Evolutionary conservation across 768 basidiomycete genomes (phyloP).

Genomic region (Hemileccinum rubropunctum): DNA sequence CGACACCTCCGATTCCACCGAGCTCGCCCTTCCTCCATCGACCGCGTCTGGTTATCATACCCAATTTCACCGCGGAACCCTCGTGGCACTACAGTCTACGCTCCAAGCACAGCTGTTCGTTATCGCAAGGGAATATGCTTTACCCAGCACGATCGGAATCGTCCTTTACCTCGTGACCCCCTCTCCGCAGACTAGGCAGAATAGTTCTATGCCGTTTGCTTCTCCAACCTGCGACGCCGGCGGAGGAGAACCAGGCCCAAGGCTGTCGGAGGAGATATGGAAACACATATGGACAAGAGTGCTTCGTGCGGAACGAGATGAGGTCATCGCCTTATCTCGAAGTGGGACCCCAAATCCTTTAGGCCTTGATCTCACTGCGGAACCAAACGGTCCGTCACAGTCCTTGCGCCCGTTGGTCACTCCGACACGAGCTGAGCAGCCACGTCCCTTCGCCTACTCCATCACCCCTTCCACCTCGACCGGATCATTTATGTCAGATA

Average conservation of each 20-base stretch:
- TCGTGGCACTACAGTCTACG: constrained; percentile 82
- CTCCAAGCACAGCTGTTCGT: constrained; percentile 79
- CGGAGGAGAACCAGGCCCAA: constrained; percentile 65
- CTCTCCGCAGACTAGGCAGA: constrained; percentile 20
- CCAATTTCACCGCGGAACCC: constrained; percentile 79
- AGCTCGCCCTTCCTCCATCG: constrained; percentile 50
- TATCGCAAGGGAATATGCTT: constrained; percentile 90
- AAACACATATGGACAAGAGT: constrained; percentile 80
- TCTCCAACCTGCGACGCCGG: constrained; percentile 29
- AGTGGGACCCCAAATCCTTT: constrained; percentile 39
- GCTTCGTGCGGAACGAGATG: constrained; percentile 55
- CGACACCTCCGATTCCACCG: constrained; percentile 38
- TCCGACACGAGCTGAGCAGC: constrained; percentile 38
- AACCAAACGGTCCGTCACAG: constrained; percentile 30
- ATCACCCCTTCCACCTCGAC: constrained; percentile 44
- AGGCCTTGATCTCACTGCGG: constrained; percentile 44
- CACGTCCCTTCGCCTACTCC: constrained; percentile 32
- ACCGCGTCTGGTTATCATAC: constrained; percentile 73
- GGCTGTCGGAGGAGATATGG: constrained; percentile 88
- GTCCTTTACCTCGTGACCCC: constrained; percentile 73
- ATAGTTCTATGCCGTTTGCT: constrained; percentile 16
- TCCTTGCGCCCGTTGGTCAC: constrained; percentile 48
- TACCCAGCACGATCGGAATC: constrained; percentile 83
- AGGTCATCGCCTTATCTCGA: constrained; percentile 31
- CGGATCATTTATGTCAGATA: constrained; percentile 52